Evolutionary conservation across 768 basidiomycete species (phyloP).

Genomic region (Tricholomella constricta): DNA sequence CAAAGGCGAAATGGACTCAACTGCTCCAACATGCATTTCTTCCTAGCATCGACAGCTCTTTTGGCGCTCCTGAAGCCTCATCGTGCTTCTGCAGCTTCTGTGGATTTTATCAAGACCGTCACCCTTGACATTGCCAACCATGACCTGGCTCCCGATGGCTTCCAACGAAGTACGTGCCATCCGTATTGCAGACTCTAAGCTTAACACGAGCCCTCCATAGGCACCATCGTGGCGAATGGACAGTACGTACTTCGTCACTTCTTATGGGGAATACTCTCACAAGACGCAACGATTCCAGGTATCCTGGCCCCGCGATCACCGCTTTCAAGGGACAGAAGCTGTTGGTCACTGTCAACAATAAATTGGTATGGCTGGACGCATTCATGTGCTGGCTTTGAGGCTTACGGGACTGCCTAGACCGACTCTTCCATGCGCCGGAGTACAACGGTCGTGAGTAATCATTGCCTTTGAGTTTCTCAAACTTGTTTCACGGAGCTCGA

Average conservation of each 20-base stretch:
- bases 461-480: neutral
- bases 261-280: neutral
- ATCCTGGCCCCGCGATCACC: constrained; percentile 50
- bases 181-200: neutral
- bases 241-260: constrained; percentile 12
- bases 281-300: constrained; percentile 13
- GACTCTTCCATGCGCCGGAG: constrained; percentile 32
- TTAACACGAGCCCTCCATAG: constrained; percentile 9
- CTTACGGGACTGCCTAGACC: constrained; percentile 18
- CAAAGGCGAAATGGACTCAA: constrained; percentile 1
- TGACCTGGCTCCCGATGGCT: constrained; percentile 47
- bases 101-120: constrained; percentile 17
- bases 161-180: constrained; percentile 24
- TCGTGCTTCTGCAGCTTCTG: constrained; percentile 8
- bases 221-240: constrained; percentile 25
- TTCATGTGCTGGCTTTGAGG: neutral
- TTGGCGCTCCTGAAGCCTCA: constrained; percentile 18
- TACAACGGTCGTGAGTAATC: constrained; percentile 25
- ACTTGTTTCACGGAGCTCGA: neutral
- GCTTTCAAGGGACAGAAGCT: constrained; percentile 45
- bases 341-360: constrained; percentile 44
- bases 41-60: constrained; percentile 19
- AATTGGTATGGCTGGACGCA: constrained; percentile 31
- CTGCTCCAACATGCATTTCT: constrained; percentile 22
- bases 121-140: constrained; percentile 42